Percentiles rank a stretch among this genome's conserved stretches.
Evolutionary conservation across 257 asterid species (phyloP).

Genomic region (Solanum gandarillasii): DNA sequence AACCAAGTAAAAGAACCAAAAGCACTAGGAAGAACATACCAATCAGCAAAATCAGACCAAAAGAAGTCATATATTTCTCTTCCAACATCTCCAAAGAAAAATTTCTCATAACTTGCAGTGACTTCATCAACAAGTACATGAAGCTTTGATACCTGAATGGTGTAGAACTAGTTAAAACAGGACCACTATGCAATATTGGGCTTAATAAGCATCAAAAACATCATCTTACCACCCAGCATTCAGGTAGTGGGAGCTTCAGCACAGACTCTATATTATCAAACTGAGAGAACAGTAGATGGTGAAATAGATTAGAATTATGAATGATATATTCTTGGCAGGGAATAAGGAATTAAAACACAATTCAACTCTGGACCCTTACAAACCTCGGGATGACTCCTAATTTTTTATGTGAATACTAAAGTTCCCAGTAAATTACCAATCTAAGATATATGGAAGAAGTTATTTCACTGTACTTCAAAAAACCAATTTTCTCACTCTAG

Average conservation of each 20-base stretch:
- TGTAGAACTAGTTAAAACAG: background rate
- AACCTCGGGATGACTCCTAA: background rate
- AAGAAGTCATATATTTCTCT: conserved; percentile 90
- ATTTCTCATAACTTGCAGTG: conserved; percentile 77
- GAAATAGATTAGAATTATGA: background rate
- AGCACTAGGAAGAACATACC: conserved; percentile 31
- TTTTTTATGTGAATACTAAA: background rate
- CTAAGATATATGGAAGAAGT: background rate
- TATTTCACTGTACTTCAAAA: background rate
- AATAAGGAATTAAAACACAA: background rate
- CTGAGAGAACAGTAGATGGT: conserved; percentile 33
- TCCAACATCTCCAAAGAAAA: conserved; percentile 87
- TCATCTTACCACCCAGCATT: conserved; percentile 95
- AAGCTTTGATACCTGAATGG: conserved; percentile 73
- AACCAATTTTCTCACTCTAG: background rate
- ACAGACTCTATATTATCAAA: conserved; percentile 56
- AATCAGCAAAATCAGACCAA: conserved; percentile 97
- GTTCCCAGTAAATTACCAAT: background rate
- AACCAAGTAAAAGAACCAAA: background rate
- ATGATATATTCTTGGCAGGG: background rate
- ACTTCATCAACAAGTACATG: conserved; percentile 73
- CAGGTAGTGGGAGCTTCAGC: conserved; percentile 68
- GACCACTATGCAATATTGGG: background rate
- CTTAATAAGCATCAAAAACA: background rate
- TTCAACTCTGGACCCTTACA: background rate